Evolutionary conservation across 1,284 basidiomycete species (phyloP), one percentile per base, ranked within the genome.

Genomic region (Tylopilus sp.): DNA sequence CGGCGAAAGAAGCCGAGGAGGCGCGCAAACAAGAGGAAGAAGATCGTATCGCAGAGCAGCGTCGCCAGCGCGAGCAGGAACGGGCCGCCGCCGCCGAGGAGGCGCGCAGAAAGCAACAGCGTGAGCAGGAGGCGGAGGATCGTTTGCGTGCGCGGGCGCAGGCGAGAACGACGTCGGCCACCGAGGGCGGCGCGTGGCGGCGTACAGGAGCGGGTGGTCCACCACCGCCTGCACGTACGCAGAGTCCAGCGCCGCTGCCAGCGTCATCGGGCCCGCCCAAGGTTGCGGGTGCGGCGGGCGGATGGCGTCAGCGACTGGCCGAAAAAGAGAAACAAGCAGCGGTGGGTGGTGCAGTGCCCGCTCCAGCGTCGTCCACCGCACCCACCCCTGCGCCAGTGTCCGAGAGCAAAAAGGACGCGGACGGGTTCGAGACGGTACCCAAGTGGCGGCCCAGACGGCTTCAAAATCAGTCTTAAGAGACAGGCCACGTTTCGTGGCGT

Each of bases 41-140:
- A 67, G 88, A 84, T 59, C 78, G 77, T 42, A 60, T 64, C 0
- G 74, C 72, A 8, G 80, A 77, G 15, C 62, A 76, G 35, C 85
- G 88, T 55, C 81, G 80, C 57, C 69, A 78, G 56, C 82, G 90
- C 52, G 87, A 90, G 49, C 77, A 70, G 35, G 86, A 94, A 64
- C 86, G 88, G 43, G 79, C 77, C 11, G 82, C 79, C 42, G 79
- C 78, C 1, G 42, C 68, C 20, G 88, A 92, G 61, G 70, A 78
- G 35, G 83, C 81, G 4, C 79, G 79, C 20, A 72, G 78, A 43
- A 89, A 87, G 64, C 73, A 70, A n/a, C 81, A 87, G 65, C 82
- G 88, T 55, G 92, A 94, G 66, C 89, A 90, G 49, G 93, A 94
- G 64, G 91, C 90, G 0, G 80, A 84, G 62, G 79, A 79, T 15